Base-by-base conservation (phyloP, 2,329 filamentous ascomycete species). In the Fusarium sp. region DNA sequence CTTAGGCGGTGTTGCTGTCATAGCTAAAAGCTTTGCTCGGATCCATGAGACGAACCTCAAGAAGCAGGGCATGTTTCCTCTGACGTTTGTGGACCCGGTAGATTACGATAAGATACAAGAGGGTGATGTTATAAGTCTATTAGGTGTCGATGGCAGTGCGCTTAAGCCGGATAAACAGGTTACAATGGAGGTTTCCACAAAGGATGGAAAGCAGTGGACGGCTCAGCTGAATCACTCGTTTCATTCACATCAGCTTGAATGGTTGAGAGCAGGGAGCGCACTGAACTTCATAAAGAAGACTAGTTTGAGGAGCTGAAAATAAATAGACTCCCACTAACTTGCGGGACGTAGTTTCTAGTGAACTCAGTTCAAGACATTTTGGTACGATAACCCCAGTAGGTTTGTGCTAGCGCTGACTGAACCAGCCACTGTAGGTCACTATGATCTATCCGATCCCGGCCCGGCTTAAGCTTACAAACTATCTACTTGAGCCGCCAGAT, bases 31-130 rank as follows among this genome's bases (percentile, higher is more conserved):
- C 66, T 96, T 97, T 81, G 93, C 93, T 75, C 91, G 93, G 86
- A 96, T 96, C 77, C 93, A 96, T 86, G 93, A 96, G 86, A 95
- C 93, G 80, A 96, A 96, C 84, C 85, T 97, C 81, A 96, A 96
- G 90, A 96, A 96, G 88, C 92, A 94, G 84, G 75, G 69, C 2
- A 74, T 77, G 70, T 62, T 77, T 16, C 69, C 75, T 74, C 84
- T 94, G 71, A 93, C 90, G 63, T 93, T 94, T 83, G 80, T 84
- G 57, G 85, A 93, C 77, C 89, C 90, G 56, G 89, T 85, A 75
- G 91, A 93, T 78, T 94, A 94, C 79, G 91, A 93, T 77, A 92
- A 88, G 84, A 92, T 94, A 12, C n/a, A 26, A 7, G 42, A 43
- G 19, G 62, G 65, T 1, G 62, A 63, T 48, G 30, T 54, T 11